phyloP scores from a whole-genome alignment of 345 rosid genomes.

The Eucalyptus leucophloia region DNA sequence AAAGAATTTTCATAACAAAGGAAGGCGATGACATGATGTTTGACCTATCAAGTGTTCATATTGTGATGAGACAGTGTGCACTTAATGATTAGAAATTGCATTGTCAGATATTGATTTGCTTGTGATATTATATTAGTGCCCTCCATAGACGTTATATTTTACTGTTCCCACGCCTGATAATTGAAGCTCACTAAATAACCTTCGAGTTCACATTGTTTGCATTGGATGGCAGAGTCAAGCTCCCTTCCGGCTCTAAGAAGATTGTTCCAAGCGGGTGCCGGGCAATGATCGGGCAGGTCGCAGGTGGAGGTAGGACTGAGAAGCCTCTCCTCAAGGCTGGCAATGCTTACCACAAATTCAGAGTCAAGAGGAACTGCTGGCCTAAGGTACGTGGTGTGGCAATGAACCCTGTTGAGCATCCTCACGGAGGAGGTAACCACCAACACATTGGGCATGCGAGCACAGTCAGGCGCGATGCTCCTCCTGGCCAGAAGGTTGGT shows the following conservation, averaged over 20 bases:
- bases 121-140: neutral
- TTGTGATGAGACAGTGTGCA: neutral
- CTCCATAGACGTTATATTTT: too few species aligned
- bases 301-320: conserved; percentile 46
- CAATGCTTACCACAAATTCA: conserved; percentile 38
- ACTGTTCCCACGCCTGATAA: neutral
- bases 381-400: conserved; percentile 55
- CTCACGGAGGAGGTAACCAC: conserved; percentile 51
- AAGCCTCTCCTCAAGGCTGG: conserved; percentile 46
- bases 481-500: conserved; percentile 49
- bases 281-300: conserved; percentile 44
- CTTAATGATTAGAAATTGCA: neutral
- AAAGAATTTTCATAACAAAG: neutral
- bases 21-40: neutral
- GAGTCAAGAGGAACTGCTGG: conserved; percentile 52
- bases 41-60: neutral
- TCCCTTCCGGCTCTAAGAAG: conserved; percentile 43
- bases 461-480: conserved; percentile 39
- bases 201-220: neutral
- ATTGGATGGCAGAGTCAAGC: conserved; percentile 20
- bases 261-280: conserved; percentile 38
- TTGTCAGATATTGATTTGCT: neutral
- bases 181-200: neutral
- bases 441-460: conserved; percentile 49
- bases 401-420: conserved; percentile 52